Conservation (phyloP, 106 monocot species). For the Posidonia australis region DNA sequence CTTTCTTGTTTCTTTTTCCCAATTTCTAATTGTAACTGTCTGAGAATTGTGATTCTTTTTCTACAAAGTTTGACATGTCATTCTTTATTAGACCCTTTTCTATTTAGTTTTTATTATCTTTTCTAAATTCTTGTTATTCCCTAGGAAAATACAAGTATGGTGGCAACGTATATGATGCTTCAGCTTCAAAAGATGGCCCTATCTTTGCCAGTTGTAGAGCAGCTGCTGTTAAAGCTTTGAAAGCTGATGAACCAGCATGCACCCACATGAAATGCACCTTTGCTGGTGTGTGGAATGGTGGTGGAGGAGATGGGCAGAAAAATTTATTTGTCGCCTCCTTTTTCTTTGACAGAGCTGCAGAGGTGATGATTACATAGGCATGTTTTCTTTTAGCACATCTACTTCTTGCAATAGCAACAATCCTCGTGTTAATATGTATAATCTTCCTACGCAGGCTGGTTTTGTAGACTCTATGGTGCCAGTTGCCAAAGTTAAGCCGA, state of each 20-base stretch:
- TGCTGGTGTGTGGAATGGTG: constrained; percentile 94
- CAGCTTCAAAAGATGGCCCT: constrained; percentile 43
- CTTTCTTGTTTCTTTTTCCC: too few species aligned
- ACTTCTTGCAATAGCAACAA: background rate
- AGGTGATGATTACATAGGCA: constrained; percentile 28
- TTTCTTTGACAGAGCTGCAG: constrained; percentile 90
- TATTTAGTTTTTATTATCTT: background rate
- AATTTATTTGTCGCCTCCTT: constrained; percentile 91
- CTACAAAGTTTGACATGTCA: too few species aligned
- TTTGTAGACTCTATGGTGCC: constrained; percentile 13
- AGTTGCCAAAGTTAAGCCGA: constrained; percentile 18
- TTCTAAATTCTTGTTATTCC: background rate
- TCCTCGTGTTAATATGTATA: background rate
- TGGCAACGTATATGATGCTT: constrained; percentile 30
- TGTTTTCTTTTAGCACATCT: too few species aligned
- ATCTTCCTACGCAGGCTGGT: constrained; percentile 14
- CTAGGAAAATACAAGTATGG: constrained; percentile 71
- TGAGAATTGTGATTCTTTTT: too few species aligned
- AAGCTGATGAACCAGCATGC: constrained; percentile 67
- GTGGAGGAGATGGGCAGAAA: constrained; percentile 86
- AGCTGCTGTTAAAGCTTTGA: constrained; percentile 56
- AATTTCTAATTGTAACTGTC: too few species aligned
- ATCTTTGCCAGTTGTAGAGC: constrained; percentile 60
- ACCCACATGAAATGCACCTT: constrained; percentile 91
- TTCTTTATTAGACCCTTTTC: background rate